Evolutionary conservation across 2,329 filamentous ascomycete genomes (phyloP).

Genomic region (Pseudogymnoascus sp.): DNA sequence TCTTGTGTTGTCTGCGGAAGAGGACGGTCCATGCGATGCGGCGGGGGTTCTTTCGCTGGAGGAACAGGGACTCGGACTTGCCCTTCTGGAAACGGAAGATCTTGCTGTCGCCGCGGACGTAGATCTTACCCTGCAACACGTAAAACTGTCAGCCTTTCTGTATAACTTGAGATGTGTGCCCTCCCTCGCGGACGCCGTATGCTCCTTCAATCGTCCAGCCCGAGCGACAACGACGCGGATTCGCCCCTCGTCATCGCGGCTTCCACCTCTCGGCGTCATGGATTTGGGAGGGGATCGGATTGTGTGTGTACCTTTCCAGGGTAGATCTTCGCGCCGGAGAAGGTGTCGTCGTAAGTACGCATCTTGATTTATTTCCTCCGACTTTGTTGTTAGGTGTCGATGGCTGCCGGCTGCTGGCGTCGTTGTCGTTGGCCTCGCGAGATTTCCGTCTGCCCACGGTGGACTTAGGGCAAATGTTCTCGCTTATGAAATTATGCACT

Average conservation of each 20-base stretch:
- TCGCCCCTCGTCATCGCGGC: conserved; percentile 8
- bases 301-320: conserved; percentile 61
- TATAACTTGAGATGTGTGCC: conserved; percentile 1
- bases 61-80: conserved; percentile 99
- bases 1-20: conserved; percentile 98
- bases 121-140: conserved; percentile 82
- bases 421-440: conserved; percentile 7
- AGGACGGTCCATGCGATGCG: conserved; percentile 98
- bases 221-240: background rate
- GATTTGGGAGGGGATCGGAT: conserved; percentile 16
- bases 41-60: conserved; percentile 99
- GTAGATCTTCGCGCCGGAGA: conserved; percentile 73
- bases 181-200: background rate
- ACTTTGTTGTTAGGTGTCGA: conserved; percentile 7
- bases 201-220: background rate
- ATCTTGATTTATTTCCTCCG: conserved; percentile 8
- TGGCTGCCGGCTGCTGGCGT: conserved; percentile 7
- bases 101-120: conserved; percentile 99
- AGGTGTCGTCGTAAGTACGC: conserved; percentile 59
- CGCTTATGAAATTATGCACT: conserved; percentile 8
- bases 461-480: conserved; percentile 8
- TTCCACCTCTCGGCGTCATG: conserved; percentile 4
- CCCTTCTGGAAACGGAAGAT: conserved; percentile 99
- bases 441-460: conserved; percentile 7
- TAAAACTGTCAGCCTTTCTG: conserved; percentile 22